Evolutionary conservation across 495 filamentous ascomycete genomes (phyloP).

Genomic region (Penicillium pancosmium): DNA sequence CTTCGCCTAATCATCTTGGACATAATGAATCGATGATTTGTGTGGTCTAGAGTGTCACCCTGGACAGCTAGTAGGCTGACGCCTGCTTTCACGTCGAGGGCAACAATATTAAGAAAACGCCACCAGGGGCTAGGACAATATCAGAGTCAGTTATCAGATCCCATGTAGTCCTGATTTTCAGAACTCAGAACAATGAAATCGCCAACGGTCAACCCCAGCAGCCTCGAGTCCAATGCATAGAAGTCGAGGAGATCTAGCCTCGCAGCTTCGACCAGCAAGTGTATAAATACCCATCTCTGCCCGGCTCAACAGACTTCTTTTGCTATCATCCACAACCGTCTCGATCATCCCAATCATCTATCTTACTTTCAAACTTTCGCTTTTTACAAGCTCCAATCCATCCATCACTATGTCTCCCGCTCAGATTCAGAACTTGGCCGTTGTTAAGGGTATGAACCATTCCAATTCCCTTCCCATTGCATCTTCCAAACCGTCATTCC

Average conservation of each 20-base stretch:
- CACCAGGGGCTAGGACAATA: slow-evolving; percentile 17
- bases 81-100: slow-evolving; percentile 9
- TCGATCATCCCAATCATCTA: slow-evolving; percentile 8
- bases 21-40: background rate
- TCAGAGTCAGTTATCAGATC: background rate
- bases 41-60: background rate
- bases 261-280: background rate
- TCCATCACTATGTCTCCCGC: slow-evolving; percentile 40
- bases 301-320: slow-evolving; percentile 8
- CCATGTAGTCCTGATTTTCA: background rate
- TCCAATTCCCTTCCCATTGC: slow-evolving; percentile 4
- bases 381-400: slow-evolving; percentile 27
- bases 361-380: slow-evolving; percentile 28
- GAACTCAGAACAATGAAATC: background rate
- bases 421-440: slow-evolving; percentile 32
- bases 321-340: slow-evolving; percentile 18
- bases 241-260: background rate
- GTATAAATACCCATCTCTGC: slow-evolving; percentile 15
- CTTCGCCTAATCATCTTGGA: background rate
- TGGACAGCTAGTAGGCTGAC: background rate
- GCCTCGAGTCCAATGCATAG: background rate
- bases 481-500: background rate
- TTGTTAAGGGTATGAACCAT: slow-evolving; percentile 34
- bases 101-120: slow-evolving; percentile 14
- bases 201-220: background rate